Base-by-base conservation (phyloP, 495 filamentous ascomycete genomes). In the Extremus antarcticus region DNA sequence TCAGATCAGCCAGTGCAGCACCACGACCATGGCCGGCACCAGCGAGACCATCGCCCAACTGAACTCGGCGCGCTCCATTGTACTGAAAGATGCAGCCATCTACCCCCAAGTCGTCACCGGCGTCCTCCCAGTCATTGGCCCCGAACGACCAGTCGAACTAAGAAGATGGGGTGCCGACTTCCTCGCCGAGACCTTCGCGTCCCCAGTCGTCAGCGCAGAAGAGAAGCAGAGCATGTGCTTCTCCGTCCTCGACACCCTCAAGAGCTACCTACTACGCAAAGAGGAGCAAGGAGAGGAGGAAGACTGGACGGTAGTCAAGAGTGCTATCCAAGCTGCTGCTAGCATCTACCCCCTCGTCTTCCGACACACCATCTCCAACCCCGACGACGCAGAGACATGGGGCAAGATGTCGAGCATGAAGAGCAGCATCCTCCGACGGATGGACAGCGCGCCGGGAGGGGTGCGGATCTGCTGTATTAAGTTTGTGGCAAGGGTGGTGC, bases 151-250 rank as follows among this genome's bases (percentile, higher is more conserved):
- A 40, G 68, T 95, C 19, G 87, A 94, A 69, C 71, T 96, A 61
- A 84, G 88, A 69, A 76, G 90, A 83, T 99, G 94, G 94, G 94
- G 90, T 21, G 82, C 90, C 21, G 89, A 96, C 23, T 99, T 99
- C 67, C 75, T 99, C 38, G 91, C 94, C 39, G 92, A 99, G 74
- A 87, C 90, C 2, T 95, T 99, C 70, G 83, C 94, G 19, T 90
- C 85, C 43, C 92, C 92, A 15, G 79, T 82, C 32, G 74, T 97
- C 60, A 67, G 79, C 52, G 70, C 73, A 32, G 73, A 78, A 49
- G 82, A 85, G 68, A 97, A 96, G 74, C 85, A 84, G 70, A 78
- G 81, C 56, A 65, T 94, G 57, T 79, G 81, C 48, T 70, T 88
- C 54, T 70, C 73, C 24, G 85, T 90, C 53, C 66, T 99, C 63